A percentile compares a stretch with the other conserved stretches of the same genome.
phyloP scores from a whole-genome alignment of 345 rosid species.

The Salix viminalis region DNA sequence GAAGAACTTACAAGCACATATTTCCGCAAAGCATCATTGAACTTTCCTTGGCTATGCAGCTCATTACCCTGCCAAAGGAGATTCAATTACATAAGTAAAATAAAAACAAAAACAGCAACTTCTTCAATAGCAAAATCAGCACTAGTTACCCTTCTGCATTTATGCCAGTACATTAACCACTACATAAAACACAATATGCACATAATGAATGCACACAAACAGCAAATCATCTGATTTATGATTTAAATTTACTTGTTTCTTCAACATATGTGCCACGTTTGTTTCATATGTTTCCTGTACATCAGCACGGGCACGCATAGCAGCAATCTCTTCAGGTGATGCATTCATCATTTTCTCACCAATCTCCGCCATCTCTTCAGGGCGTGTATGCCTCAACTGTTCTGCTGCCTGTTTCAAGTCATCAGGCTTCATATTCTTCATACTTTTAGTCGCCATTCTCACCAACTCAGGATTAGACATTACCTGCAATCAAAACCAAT shows the following conservation, averaged over 20 bases:
- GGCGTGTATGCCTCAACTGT: constrained; percentile 71
- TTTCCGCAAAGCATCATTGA: constrained; percentile 63
- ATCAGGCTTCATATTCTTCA: constrained; percentile 89
- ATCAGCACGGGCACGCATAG: constrained; percentile 73
- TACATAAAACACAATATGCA: not conserved
- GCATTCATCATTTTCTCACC: constrained; percentile 85
- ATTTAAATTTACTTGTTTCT: constrained; percentile 50
- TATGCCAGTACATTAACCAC: not conserved
- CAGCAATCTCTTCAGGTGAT: constrained; percentile 77
- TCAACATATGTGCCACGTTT: constrained; percentile 79
- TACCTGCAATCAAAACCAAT: constrained; percentile 43
- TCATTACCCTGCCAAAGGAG: constrained; percentile 65
- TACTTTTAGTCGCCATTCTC: constrained; percentile 91
- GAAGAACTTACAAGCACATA: constrained; percentile 66
- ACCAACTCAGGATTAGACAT: constrained; percentile 93
- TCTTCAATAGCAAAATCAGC: not conserved
- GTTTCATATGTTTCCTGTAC: constrained; percentile 64
- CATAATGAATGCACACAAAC: not conserved
- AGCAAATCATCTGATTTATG: not conserved
- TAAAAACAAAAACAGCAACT: not conserved
- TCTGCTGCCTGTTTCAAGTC: constrained; percentile 86
- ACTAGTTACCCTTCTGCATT: not conserved
- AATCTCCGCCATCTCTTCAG: constrained; percentile 86
- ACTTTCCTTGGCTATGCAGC: constrained; percentile 77
- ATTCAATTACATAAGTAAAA: constrained; percentile 5